phyloP scores from a whole-genome alignment of 1,284 basidiomycete species.

The Fomitopsis betulina region DNA sequence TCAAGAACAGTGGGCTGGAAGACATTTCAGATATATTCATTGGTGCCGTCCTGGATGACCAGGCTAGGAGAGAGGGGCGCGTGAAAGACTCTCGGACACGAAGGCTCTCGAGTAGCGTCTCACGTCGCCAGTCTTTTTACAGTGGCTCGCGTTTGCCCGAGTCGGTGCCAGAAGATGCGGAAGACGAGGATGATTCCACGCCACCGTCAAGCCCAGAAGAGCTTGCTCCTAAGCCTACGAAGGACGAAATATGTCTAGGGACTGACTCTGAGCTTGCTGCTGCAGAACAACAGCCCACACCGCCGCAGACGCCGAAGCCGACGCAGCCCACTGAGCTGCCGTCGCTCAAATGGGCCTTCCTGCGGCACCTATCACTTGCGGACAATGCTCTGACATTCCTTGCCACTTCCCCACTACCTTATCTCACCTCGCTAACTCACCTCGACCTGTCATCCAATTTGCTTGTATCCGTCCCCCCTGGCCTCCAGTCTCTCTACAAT shows the following conservation, averaged over 20 bases:
- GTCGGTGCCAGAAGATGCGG: conserved; percentile 55
- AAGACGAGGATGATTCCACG: conserved; percentile 26
- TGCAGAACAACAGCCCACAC: conserved; percentile 16
- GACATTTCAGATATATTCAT: conserved; percentile 82
- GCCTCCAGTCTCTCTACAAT: conserved; percentile 69
- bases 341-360: conserved; percentile 70
- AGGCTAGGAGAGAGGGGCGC: conserved; percentile 54
- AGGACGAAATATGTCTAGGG: not conserved
- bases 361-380: conserved; percentile 75
- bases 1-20: conserved; percentile 76
- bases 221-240: too few relatives aligned
- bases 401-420: conserved; percentile 65
- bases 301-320: conserved; percentile 20
- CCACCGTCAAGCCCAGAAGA: conserved; percentile 2
- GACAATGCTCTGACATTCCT: conserved; percentile 85
- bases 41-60: conserved; percentile 72
- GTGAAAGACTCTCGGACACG: conserved; percentile 42
- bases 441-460: conserved; percentile 90
- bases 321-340: conserved; percentile 39
- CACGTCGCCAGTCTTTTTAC: conserved; percentile 46
- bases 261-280: conserved; percentile 14
- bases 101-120: conserved; percentile 36
- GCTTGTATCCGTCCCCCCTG: conserved; percentile 79
- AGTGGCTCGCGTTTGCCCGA: conserved; percentile 46
- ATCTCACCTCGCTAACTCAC: conserved; percentile 75